Conservation (phyloP, 257 asterid genomes). For the Nicotiana undulata region DNA sequence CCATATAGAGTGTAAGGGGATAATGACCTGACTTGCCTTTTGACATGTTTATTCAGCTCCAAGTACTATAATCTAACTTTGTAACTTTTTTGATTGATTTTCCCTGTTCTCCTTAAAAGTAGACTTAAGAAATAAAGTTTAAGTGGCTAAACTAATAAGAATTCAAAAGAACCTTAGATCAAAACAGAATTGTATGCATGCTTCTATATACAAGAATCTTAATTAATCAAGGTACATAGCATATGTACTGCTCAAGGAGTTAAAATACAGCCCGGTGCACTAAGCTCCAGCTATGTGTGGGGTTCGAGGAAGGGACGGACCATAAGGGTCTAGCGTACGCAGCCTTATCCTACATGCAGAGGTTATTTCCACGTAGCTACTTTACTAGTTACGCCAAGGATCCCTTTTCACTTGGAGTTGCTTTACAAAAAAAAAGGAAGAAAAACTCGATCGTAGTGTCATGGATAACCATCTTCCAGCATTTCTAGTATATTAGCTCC, state of each 20-base stretch:
- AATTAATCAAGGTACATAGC: not conserved
- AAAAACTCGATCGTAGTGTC: not conserved
- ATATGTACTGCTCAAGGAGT: not conserved
- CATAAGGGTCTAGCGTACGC: too few relatives aligned
- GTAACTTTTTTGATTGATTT: not conserved
- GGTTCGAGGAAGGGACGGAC: too few relatives aligned
- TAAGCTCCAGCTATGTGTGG: too few relatives aligned
- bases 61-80: not conserved
- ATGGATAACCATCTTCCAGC: not conserved
- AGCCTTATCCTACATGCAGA: too few relatives aligned
- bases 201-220: not conserved
- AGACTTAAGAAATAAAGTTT: not conserved
- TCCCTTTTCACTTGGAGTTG: not conserved
- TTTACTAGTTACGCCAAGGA: too few relatives aligned
- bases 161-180: not conserved
- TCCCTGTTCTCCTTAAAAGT: not conserved
- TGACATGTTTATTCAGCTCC: not conserved
- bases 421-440: not conserved
- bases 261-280: not conserved
- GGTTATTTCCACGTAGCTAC: too few relatives aligned
- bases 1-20: not conserved
- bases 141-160: not conserved
- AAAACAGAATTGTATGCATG: not conserved
- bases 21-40: not conserved
- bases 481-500: not conserved